Base-by-base conservation (phyloP, 306 rosid species). In the Dalbergia cultrata region DNA sequence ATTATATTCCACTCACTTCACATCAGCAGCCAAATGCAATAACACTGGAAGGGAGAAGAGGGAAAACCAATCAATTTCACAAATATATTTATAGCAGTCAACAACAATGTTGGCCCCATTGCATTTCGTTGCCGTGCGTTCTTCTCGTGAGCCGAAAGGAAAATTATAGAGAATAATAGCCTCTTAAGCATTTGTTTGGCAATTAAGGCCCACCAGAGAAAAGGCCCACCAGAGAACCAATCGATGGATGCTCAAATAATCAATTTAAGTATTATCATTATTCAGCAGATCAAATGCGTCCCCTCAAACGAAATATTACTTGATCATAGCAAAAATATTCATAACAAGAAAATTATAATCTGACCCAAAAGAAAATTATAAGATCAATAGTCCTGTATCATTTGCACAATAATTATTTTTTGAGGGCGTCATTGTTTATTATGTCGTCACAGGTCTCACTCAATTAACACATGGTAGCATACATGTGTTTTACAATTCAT, bases 71-170 rank as follows among this genome's bases (percentile, higher is more conserved):
- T 45, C 16, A 45, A 59, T n/a, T 58, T 44, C 21, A 4, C 22
- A 45, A 45, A 59, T 12, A 60, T 34, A 21, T 7, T 4, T 3
- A 37, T 26, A 49, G 44, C 44, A 64, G 16, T 39, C 64, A 63
- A 26, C 31, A 53, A 33, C 75, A 53, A 39, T 52, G 41, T 73
- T 33, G 50, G 12, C 59, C 34, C 75, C 41, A 12, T 49, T 47
- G 9, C 18, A 35, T 79, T 69, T 59, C 13, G 64, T 18, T 7
- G 35, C 31, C 31, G 3, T 43, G 17, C 11, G 49, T 53, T 50
- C 31, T 49, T 75, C 57, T 60, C 26, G 33, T 59, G 47, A 75
- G 72, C 73, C 54, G 54, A 52, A 77, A 77, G 56, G 16, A n/a
- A 47, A 65, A 17, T 11, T 10, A 63, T 12, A 76, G 3, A 12